phyloP scores from a whole-genome alignment of 805 yeast species.

The Lipomyces anomalus region DNA sequence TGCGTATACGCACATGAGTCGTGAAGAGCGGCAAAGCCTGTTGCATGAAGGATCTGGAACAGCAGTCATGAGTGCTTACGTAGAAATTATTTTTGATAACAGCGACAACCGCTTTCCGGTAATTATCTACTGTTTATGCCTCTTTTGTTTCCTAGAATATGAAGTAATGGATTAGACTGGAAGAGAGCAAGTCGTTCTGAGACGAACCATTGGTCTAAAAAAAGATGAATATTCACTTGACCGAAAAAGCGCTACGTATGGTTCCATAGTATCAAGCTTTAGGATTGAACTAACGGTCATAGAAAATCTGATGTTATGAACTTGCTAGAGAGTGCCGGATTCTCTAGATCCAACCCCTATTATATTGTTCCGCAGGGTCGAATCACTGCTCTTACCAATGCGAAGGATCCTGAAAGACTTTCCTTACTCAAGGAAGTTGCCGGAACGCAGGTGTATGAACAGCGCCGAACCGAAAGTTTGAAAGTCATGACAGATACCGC shows the following conservation, averaged over 20 bases:
- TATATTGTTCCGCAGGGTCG: constrained; percentile 97
- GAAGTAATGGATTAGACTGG: constrained; percentile 34
- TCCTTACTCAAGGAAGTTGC: constrained; percentile 82
- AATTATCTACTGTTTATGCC: background rate
- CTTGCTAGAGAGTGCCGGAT: constrained; percentile 84
- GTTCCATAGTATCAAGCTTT: background rate
- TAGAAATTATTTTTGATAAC: constrained; percentile 83
- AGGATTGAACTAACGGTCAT: background rate
- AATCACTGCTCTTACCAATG: constrained; percentile 76
- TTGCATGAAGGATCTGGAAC: constrained; percentile 78
- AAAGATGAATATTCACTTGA: constrained; percentile 88
- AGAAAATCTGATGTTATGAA: constrained; percentile 69
- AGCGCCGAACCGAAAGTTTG: constrained; percentile 67
- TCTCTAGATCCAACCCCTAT: constrained; percentile 83
- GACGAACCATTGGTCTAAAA: constrained; percentile 89
- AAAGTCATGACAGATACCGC: constrained; percentile 74
- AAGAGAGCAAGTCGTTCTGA: constrained; percentile 60
- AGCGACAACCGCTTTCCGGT: constrained; percentile 64
- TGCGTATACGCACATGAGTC: constrained; percentile 73
- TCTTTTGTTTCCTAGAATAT: background rate
- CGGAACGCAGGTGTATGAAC: constrained; percentile 88
- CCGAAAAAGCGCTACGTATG: constrained; percentile 59
- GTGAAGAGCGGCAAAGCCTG: constrained; percentile 80
- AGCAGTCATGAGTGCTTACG: constrained; percentile 86
- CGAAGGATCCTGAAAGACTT: constrained; percentile 78